Conservation (phyloP, 176 grass and related monocot species). For the Panicum miliaceum region DNA sequence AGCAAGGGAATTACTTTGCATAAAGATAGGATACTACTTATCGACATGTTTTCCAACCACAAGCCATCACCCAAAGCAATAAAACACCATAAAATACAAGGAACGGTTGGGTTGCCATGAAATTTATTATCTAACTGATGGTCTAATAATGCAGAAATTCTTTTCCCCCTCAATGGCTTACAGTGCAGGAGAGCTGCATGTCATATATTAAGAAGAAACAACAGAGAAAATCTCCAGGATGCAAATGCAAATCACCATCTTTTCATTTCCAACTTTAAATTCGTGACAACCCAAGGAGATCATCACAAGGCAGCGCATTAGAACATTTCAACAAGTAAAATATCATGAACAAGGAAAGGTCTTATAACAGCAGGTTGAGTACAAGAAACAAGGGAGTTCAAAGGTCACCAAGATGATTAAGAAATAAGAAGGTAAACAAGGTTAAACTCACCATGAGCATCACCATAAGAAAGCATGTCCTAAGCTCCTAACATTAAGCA, state of each 20-base stretch:
- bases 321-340: conserved; percentile 18
- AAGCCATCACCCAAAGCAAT: neutral
- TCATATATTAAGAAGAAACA: neutral
- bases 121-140: neutral
- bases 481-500: conserved; percentile 44
- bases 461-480: conserved; percentile 40
- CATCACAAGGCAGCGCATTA: conserved; percentile 11
- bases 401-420: neutral
- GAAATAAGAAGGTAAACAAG: neutral
- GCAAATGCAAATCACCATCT: neutral
- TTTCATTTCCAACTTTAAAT: conserved; percentile 10
- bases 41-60: neutral
- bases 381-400: neutral
- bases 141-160: neutral
- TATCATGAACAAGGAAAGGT: neutral
- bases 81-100: conserved; percentile 2
- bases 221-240: neutral
- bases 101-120: neutral
- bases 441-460: conserved; percentile 43
- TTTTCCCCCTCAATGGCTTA: neutral
- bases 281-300: neutral
- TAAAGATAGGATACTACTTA: neutral
- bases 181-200: neutral
- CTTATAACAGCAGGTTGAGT: neutral
- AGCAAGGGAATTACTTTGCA: conserved; percentile 2